Conservation (phyloP, 805 yeast species). For the Lipomyces sp. region DNA sequence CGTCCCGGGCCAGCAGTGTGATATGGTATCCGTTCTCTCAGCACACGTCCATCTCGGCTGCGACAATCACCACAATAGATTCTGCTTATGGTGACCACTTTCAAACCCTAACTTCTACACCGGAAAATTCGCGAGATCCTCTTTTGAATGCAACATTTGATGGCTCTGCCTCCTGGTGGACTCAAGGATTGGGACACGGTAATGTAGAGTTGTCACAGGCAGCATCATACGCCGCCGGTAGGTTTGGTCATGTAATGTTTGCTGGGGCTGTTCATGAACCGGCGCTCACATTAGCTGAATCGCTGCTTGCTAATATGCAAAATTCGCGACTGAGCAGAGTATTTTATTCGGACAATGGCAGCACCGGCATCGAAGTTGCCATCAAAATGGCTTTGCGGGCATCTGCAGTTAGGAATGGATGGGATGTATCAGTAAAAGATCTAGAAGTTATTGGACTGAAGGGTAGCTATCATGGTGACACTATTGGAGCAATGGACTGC, state of each 20-base stretch:
- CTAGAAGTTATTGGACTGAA: constrained; percentile 39
- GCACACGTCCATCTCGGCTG: constrained; percentile 31
- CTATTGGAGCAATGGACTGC: constrained; percentile 41
- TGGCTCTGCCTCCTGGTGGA: constrained; percentile 43
- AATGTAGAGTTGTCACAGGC: constrained; percentile 38
- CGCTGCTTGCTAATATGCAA: constrained; percentile 23
- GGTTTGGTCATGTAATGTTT: constrained; percentile 42
- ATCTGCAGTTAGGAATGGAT: constrained; percentile 31
- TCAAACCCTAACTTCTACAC: constrained; percentile 16
- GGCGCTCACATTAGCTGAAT: constrained; percentile 38
- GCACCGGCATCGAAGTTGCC: constrained; percentile 42
- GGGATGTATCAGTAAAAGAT: constrained; percentile 22
- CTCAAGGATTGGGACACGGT: constrained; percentile 41
- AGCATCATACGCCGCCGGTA: constrained; percentile 41
- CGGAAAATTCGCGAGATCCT: neutral
- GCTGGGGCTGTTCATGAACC: constrained; percentile 41
- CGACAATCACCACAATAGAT: constrained; percentile 39
- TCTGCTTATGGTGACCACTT: constrained; percentile 40
- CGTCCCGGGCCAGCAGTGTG: constrained; percentile 2
- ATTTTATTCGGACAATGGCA: constrained; percentile 42
- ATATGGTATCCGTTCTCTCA: constrained; percentile 43
- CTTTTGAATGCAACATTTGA: constrained; percentile 10
- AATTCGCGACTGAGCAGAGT: constrained; percentile 37
- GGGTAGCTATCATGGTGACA: constrained; percentile 42
- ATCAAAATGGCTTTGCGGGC: constrained; percentile 41